Evolutionary conservation across 139 green algal genomes (phyloP).

Genomic region (Penium margaritaceum): DNA sequence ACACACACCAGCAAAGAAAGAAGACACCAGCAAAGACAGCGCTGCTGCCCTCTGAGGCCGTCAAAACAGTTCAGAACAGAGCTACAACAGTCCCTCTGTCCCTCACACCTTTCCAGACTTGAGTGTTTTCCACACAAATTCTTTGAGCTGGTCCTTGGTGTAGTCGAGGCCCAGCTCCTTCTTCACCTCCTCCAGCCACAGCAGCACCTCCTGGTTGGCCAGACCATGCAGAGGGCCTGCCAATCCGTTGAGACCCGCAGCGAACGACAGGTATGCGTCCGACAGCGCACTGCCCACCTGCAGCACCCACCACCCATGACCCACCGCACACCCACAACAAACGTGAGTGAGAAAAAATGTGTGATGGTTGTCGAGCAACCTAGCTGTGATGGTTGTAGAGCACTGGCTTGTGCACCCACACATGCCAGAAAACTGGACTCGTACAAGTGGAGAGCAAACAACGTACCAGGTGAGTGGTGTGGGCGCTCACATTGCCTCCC

Average conservation of each 20-base stretch:
- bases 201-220: conserved; percentile 89
- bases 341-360: too few species aligned
- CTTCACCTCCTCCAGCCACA: conserved; percentile 72
- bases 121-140: conserved; percentile 80
- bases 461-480: conserved; percentile 80
- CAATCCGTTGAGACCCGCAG: conserved; percentile 86
- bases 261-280: conserved; percentile 91
- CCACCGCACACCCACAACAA: too few species aligned
- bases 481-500: conserved; percentile 91
- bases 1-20: too few species aligned
- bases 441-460: not conserved
- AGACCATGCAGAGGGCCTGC: conserved; percentile 92
- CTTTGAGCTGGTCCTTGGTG: conserved; percentile 73
- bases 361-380: too few species aligned
- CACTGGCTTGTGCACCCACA: too few species aligned
- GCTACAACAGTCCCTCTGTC: too few species aligned
- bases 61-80: too few species aligned
- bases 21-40: too few species aligned
- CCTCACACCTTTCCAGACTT: conserved; percentile 78
- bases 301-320: too few species aligned
- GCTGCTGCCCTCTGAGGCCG: too few species aligned
- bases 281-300: conserved; percentile 79
- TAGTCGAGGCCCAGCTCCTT: conserved; percentile 44
- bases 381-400: too few species aligned
- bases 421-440: too few species aligned